Conservation (phyloP, 306 rosid genomes). For the Gillenia trifoliata region DNA sequence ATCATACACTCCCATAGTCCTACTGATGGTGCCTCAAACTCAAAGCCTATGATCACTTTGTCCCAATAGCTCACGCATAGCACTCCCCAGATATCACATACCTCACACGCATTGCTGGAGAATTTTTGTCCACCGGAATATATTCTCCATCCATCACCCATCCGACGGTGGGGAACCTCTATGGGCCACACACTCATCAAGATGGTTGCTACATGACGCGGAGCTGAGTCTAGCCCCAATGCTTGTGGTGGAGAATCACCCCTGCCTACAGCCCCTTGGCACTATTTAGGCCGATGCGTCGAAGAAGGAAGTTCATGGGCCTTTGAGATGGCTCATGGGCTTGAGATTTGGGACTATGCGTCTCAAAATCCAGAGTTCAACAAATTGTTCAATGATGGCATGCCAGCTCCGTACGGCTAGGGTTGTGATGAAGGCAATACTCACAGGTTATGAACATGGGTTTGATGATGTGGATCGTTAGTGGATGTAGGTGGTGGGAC, state of each 20-base stretch:
- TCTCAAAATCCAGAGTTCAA: slow-evolving; percentile 23
- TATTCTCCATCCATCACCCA: slow-evolving; percentile 22
- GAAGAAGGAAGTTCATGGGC: slow-evolving; percentile 18
- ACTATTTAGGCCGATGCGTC: slow-evolving; percentile 29
- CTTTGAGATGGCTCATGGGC: slow-evolving; percentile 27
- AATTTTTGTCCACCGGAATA: slow-evolving; percentile 21
- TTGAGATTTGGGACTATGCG: slow-evolving; percentile 26
- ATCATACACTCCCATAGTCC: slow-evolving; percentile 27
- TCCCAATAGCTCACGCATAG: slow-evolving; percentile 19
- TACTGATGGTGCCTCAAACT: not conserved
- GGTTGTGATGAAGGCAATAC: slow-evolving; percentile 5
- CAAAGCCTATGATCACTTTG: slow-evolving; percentile 14
- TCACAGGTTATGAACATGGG: slow-evolving; percentile 15
- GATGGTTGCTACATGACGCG: slow-evolving; percentile 26
- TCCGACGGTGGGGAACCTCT: slow-evolving; percentile 17
- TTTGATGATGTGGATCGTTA: slow-evolving; percentile 18
- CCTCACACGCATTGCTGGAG: slow-evolving; percentile 38
- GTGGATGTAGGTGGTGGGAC: slow-evolving; percentile 44
- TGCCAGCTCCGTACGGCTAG: slow-evolving; percentile 30
- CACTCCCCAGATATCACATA: slow-evolving; percentile 24
- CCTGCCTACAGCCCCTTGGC: slow-evolving; percentile 24
- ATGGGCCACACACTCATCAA: slow-evolving; percentile 17
- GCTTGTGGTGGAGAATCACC: slow-evolving; percentile 19
- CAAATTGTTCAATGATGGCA: slow-evolving; percentile 27
- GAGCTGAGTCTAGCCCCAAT: slow-evolving; percentile 22